Evolutionary conservation across 164 flowering plant species (phyloP).

Genomic region (Tetrastigma voinierianum): DNA sequence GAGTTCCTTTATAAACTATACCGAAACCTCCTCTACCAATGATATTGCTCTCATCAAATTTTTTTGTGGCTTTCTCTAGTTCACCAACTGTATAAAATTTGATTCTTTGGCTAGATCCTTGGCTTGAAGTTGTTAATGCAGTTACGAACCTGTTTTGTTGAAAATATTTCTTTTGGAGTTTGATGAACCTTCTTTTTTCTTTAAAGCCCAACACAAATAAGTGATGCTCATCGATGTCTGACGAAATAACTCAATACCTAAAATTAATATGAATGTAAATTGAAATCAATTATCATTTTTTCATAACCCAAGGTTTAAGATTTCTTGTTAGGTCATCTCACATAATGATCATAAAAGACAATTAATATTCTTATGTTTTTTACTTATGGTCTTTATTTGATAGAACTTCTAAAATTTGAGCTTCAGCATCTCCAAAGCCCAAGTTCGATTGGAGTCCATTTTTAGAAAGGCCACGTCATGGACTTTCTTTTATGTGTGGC

Average conservation of each 20-base stretch:
- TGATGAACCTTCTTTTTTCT: conserved; percentile 27
- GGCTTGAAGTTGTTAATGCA: conserved; percentile 32
- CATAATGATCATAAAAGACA: no score
- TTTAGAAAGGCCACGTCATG: no score
- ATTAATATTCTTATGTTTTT: no score
- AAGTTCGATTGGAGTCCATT: no score
- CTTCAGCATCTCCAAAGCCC: no score
- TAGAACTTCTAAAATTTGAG: no score
- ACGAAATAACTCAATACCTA: conserved; percentile 12
- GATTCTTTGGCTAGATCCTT: conserved; percentile 17
- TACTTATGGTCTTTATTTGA: no score
- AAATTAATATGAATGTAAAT: not conserved
- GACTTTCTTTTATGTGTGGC: no score
- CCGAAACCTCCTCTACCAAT: conserved; percentile 50
- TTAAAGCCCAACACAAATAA: conserved; percentile 22
- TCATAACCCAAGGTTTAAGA: not conserved
- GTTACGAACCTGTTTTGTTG: conserved; percentile 40
- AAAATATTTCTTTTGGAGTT: conserved; percentile 39
- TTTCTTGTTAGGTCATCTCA: no score
- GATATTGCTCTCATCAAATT: conserved; percentile 29
- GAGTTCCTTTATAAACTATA: conserved; percentile 38
- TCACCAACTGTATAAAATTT: conserved; percentile 40
- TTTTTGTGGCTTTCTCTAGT: conserved; percentile 42
- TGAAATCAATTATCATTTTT: no score
- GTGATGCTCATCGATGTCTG: not conserved